Evolutionary conservation across 2,329 filamentous ascomycete species (phyloP).

Genomic region (Chaetomium sp.): DNA sequence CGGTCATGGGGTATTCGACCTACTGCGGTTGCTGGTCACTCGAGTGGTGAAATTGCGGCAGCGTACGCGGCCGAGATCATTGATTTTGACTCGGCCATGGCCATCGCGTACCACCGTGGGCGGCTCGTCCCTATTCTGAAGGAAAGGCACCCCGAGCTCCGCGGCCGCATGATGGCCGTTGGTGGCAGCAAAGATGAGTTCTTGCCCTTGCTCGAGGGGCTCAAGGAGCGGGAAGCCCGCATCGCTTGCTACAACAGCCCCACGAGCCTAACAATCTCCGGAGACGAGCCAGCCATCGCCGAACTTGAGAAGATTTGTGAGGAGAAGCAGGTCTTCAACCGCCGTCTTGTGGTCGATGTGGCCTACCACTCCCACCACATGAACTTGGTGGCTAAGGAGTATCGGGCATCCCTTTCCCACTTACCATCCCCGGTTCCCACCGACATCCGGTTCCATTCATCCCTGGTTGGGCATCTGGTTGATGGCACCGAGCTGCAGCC

Average conservation of each 20-base stretch:
- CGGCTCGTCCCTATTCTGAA: slow-evolving; percentile 35
- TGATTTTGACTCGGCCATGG: slow-evolving; percentile 31
- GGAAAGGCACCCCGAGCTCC: slow-evolving; percentile 29
- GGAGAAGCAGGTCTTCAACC: slow-evolving; percentile 36
- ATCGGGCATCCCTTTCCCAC: slow-evolving; percentile 31
- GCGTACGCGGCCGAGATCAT: slow-evolving; percentile 34
- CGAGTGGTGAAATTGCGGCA: slow-evolving; percentile 36
- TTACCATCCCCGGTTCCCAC: slow-evolving; percentile 23
- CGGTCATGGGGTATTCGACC: slow-evolving; percentile 26
- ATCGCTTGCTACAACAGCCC: slow-evolving; percentile 27
- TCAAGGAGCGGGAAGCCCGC: slow-evolving; percentile 15
- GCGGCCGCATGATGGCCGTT: slow-evolving; percentile 25
- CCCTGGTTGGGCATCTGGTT: slow-evolving; percentile 33
- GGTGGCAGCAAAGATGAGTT: slow-evolving; percentile 19
- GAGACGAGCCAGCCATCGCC: slow-evolving; percentile 27
- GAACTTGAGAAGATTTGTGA: slow-evolving; percentile 43
- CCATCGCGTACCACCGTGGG: slow-evolving; percentile 36
- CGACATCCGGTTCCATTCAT: slow-evolving; percentile 37
- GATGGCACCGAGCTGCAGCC: slow-evolving; percentile 30
- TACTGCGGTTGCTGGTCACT: slow-evolving; percentile 29
- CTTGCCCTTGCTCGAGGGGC: slow-evolving; percentile 21
- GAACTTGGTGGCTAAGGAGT: slow-evolving; percentile 37
- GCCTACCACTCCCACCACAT: slow-evolving; percentile 50
- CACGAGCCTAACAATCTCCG: slow-evolving; percentile 24
- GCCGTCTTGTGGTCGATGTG: slow-evolving; percentile 41